Percentiles rank a stretch among this genome's conserved stretches.
These are phyloP conservation scores for Casaregolazyma lundiana DNA, from an alignment of 1,139 yeast species.

Conservation along the genomic window DNA sequence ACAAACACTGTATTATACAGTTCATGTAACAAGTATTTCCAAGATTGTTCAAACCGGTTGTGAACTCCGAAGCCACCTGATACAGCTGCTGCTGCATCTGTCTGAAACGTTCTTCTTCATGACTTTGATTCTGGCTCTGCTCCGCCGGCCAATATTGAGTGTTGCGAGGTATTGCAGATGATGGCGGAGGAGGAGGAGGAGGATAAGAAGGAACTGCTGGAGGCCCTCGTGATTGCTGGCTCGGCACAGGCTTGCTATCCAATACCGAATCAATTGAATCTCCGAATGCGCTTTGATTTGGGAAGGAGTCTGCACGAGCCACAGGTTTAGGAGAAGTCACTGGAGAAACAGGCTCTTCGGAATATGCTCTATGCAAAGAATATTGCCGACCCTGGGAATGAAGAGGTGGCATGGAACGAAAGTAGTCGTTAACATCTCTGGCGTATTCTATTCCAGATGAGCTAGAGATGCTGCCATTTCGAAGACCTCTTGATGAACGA, in stretches of 20 bases:
- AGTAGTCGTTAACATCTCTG: constrained; percentile 42
- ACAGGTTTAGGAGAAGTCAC: constrained; percentile 15
- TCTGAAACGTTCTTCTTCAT: constrained; percentile 6
- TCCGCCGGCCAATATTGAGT: constrained; percentile 1
- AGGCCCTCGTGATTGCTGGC: neutral
- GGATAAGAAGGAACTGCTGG: constrained; percentile 12
- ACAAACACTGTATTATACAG: constrained; percentile 79
- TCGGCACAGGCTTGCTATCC: neutral
- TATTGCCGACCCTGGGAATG: constrained; percentile 7
- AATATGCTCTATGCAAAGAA: constrained; percentile 1
- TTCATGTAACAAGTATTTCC: constrained; percentile 96
- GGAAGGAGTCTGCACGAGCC: constrained; percentile 7
- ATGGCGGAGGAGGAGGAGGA: constrained; percentile 10
- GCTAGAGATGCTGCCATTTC: constrained; percentile 36
- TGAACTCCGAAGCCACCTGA: constrained; percentile 22
- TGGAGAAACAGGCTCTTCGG: constrained; percentile 7
- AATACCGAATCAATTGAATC: constrained; percentile 6
- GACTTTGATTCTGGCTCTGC: constrained; percentile 11
- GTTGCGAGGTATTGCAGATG: neutral
- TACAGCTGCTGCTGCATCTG: constrained; percentile 10
- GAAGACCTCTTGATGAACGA: constrained; percentile 22
- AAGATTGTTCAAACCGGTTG: constrained; percentile 67
- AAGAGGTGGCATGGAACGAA: constrained; percentile 33
- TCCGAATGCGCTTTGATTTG: neutral
- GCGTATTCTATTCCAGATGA: constrained; percentile 33